Conservation (phyloP, 768 basidiomycete genomes). For the Boletus tomentosulus region DNA sequence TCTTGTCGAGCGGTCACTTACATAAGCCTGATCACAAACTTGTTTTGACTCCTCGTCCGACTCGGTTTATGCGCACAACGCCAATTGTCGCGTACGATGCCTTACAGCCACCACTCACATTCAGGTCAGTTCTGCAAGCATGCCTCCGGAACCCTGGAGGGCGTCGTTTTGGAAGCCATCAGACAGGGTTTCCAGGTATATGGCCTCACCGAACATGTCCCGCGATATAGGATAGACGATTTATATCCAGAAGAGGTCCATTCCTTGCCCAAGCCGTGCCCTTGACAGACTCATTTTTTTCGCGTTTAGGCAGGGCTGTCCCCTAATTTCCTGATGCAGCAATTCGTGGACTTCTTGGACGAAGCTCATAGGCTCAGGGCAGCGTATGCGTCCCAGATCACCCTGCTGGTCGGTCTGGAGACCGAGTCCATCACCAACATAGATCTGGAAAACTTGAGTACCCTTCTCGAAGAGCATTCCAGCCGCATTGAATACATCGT, state of each 20-base stretch:
- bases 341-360: slow-evolving; percentile 69
- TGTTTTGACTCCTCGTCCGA: not conserved
- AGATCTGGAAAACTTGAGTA: slow-evolving; percentile 59
- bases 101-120: slow-evolving; percentile 83
- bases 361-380: slow-evolving; percentile 77
- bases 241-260: slow-evolving; percentile 94
- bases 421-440: slow-evolving; percentile 78
- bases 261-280: slow-evolving; percentile 7
- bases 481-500: slow-evolving; percentile 80
- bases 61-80: not conserved
- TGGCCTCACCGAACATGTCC: slow-evolving; percentile 90
- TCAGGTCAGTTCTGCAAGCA: slow-evolving; percentile 94
- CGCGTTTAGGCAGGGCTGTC: slow-evolving; percentile 50
- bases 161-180: slow-evolving; percentile 80
- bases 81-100: slow-evolving; percentile 36
- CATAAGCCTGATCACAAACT: slow-evolving; percentile 11
- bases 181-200: slow-evolving; percentile 72
- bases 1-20: slow-evolving; percentile 5
- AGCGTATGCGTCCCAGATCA: slow-evolving; percentile 59
- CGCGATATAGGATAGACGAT: slow-evolving; percentile 76
- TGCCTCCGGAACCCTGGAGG: slow-evolving; percentile 74
- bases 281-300: slow-evolving; percentile 12
- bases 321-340: slow-evolving; percentile 46
- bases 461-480: slow-evolving; percentile 45
- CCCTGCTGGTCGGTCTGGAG: slow-evolving; percentile 84